Conservation (phyloP, 2,329 filamentous ascomycete species). For the Aspergillus viridinutans region DNA sequence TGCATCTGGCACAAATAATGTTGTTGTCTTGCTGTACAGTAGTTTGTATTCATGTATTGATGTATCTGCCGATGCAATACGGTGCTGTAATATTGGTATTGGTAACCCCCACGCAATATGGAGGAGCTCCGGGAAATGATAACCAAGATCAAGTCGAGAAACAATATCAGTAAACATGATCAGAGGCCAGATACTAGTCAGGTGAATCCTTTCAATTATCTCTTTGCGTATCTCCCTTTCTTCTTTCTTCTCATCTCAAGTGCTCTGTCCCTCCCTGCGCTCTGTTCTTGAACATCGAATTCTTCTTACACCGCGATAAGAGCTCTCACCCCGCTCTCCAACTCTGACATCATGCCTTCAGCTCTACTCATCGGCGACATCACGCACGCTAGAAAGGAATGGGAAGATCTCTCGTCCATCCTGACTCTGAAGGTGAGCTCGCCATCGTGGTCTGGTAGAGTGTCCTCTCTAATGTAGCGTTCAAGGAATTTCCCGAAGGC, state of each 20-base stretch:
- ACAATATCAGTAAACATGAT: neutral
- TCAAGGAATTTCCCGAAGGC: constrained; percentile 51
- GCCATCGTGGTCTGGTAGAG: neutral
- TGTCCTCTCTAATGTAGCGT: neutral
- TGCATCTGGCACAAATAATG: neutral
- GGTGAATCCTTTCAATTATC: neutral
- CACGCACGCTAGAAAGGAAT: constrained; percentile 41
- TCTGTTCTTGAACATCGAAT: neutral
- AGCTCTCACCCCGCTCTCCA: constrained; percentile 3
- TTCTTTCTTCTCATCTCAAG: neutral
- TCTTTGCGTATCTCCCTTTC: neutral
- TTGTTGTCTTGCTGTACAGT: neutral
- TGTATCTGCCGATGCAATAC: too few species aligned
- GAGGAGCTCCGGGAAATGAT: neutral
- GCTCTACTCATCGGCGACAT: constrained; percentile 45
- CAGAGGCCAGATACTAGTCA: neutral
- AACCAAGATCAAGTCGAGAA: neutral
- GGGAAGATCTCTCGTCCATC: constrained; percentile 39
- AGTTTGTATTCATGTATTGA: neutral
- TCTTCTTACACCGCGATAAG: neutral
- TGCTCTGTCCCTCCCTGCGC: neutral
- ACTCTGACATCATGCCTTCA: constrained; percentile 30
- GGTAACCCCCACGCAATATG: neutral
- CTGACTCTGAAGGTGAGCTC: constrained; percentile 38
- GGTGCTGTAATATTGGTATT: neutral